These are phyloP conservation scores for Vanrija sp. DNA, from an alignment of 1,284 basidiomycete species.

Conservation along the genomic window DNA sequence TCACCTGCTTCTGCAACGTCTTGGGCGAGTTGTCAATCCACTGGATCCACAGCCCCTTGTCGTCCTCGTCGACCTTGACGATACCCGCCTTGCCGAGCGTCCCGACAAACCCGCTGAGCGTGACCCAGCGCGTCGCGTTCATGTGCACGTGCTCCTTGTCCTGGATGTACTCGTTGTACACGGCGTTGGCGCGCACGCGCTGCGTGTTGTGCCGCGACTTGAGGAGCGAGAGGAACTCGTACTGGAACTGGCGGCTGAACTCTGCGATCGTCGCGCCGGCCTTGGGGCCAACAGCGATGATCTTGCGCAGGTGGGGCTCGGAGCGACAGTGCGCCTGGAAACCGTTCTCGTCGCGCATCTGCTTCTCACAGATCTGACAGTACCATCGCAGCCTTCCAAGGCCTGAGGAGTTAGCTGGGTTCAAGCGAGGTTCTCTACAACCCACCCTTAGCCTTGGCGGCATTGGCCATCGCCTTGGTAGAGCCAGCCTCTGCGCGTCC, in stretches of 20 bases:
- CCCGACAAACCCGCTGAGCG: conserved; percentile 88
- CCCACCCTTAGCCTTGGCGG: conserved; percentile 85
- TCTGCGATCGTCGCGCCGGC: conserved; percentile 86
- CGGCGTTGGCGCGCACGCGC: conserved; percentile 86
- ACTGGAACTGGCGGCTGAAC: conserved; percentile 85
- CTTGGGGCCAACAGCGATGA: conserved; percentile 89
- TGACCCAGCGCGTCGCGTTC: conserved; percentile 98
- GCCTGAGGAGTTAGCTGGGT: conserved; percentile 43
- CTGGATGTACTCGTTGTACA: conserved; percentile 97
- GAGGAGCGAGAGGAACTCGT: conserved; percentile 83
- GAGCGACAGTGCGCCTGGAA: conserved; percentile 56
- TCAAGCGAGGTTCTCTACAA: neutral
- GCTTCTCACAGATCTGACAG: conserved; percentile 86
- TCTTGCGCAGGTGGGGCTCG: conserved; percentile 77
- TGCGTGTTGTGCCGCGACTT: conserved; percentile 77
- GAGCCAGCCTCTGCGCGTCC: conserved; percentile 66
- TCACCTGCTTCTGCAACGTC: conserved; percentile 80
- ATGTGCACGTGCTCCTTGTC: conserved; percentile 95
- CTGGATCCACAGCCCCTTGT: conserved; percentile 93
- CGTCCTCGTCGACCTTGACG: conserved; percentile 91
- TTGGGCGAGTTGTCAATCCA: conserved; percentile 97
- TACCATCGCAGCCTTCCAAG: conserved; percentile 90
- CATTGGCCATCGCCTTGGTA: conserved; percentile 85
- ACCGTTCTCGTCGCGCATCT: conserved; percentile 84
- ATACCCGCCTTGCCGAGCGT: conserved; percentile 84